A percentile compares a stretch with the other conserved stretches of the same genome.
These are phyloP conservation scores for Phycomyces blakesleeanus DNA, from an alignment of 192 early-diverging fungal genomes.

Conservation along the genomic window DNA sequence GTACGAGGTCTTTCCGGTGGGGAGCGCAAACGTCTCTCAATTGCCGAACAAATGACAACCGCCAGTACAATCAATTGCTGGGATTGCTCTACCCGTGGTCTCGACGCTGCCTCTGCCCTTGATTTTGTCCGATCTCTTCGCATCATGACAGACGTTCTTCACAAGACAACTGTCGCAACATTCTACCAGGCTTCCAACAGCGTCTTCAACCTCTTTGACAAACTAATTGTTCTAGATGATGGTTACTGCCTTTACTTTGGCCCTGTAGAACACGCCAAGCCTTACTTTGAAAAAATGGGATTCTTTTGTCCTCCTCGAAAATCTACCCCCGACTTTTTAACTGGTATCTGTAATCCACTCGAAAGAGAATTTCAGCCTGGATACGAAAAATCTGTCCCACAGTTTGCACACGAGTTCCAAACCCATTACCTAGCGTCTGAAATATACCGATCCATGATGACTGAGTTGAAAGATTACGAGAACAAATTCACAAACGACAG, in stretches of 20 bases:
- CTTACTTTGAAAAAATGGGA: constrained; percentile 64
- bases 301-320: constrained; percentile 60
- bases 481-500: constrained; percentile 21
- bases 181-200: constrained; percentile 72
- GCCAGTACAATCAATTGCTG: constrained; percentile 54
- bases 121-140: constrained; percentile 76
- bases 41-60: constrained; percentile 71
- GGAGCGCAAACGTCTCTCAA: constrained; percentile 74
- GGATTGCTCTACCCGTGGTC: constrained; percentile 67
- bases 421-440: constrained; percentile 44
- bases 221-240: constrained; percentile 59
- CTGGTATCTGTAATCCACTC: constrained; percentile 60
- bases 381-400: constrained; percentile 52
- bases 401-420: constrained; percentile 62
- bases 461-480: constrained; percentile 43
- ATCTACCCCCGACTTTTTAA: constrained; percentile 70
- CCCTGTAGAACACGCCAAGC: constrained; percentile 50
- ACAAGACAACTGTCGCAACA: constrained; percentile 57
- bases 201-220: constrained; percentile 74
- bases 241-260: constrained; percentile 72
- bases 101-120: constrained; percentile 78
- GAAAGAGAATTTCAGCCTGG: constrained; percentile 52
- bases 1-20: constrained; percentile 76
- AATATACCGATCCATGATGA: constrained; percentile 37
- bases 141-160: constrained; percentile 64